phyloP scores from a whole-genome alignment of 2,329 filamentous ascomycete species.

The Scytalidium lignicola region DNA sequence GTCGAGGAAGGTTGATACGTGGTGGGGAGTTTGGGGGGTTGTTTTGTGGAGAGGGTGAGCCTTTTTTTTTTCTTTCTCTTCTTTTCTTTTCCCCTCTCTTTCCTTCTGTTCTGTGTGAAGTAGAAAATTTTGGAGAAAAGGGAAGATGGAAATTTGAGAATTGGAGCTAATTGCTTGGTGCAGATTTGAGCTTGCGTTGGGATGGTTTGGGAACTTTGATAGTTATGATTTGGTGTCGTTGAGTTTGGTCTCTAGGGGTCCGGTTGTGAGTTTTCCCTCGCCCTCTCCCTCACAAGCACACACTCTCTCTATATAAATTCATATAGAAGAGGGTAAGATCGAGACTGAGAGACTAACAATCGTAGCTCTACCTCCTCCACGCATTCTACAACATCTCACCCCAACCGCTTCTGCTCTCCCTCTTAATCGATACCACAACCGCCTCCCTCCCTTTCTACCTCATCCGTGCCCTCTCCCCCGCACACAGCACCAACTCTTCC shows the following conservation, averaged over 20 bases:
- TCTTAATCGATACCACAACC: conserved; percentile 64
- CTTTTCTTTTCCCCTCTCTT: neutral
- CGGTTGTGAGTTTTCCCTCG: conserved; percentile 60
- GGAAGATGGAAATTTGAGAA: neutral
- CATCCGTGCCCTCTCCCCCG: conserved; percentile 60
- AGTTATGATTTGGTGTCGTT: conserved; percentile 63
- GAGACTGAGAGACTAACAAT: conserved; percentile 3
- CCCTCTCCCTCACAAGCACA: no score
- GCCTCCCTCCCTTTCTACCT: conserved; percentile 70
- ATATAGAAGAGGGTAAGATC: neutral
- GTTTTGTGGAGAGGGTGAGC: conserved; percentile 52
- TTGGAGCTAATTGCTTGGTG: conserved; percentile 20
- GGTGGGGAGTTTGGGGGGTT: conserved; percentile 53
- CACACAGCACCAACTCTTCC: conserved; percentile 49
- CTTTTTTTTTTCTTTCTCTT: conserved; percentile 8
- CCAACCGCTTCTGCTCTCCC: conserved; percentile 53
- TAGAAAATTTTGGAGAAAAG: no score
- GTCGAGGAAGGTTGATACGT: conserved; percentile 57
- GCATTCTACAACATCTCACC: conserved; percentile 71
- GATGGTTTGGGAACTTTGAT: conserved; percentile 72
- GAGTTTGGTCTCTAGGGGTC: conserved; percentile 67
- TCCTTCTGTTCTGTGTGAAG: no score
- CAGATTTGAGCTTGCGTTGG: conserved; percentile 64
- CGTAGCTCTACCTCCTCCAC: conserved; percentile 64
- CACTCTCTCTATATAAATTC: neutral